phyloP scores from a whole-genome alignment of 306 rosid species.

The Quercus gilva region DNA sequence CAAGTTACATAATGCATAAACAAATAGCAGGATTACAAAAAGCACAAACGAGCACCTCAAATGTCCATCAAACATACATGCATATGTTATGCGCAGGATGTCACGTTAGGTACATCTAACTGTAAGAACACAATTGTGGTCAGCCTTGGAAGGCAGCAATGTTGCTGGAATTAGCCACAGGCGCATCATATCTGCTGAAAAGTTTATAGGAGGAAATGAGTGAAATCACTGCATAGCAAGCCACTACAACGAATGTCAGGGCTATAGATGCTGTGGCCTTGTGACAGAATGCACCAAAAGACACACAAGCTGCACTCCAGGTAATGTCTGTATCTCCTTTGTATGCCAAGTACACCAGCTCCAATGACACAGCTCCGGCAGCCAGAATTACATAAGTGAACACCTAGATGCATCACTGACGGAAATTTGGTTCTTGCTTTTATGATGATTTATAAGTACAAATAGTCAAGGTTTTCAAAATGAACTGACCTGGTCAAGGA shows the following conservation, averaged over 20 bases:
- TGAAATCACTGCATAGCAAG: constrained; percentile 59
- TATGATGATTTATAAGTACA: neutral
- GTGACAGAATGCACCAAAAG: constrained; percentile 61
- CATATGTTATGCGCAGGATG: neutral
- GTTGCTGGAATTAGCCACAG: constrained; percentile 30
- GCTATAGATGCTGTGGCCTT: constrained; percentile 55
- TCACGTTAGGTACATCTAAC: neutral
- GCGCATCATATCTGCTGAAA: constrained; percentile 66
- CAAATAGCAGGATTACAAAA: neutral
- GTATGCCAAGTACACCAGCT: constrained; percentile 68
- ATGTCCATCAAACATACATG: neutral
- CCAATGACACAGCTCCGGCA: constrained; percentile 70
- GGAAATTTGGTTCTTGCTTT: neutral
- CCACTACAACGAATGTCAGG: constrained; percentile 51
- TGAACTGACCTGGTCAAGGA: constrained; percentile 74
- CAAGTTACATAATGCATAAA: neutral
- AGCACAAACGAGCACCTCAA: neutral
- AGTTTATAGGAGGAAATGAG: constrained; percentile 79
- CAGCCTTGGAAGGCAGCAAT: constrained; percentile 44
- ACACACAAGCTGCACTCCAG: constrained; percentile 74
- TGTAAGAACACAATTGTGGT: neutral
- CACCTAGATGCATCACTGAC: constrained; percentile 28
- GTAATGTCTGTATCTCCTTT: constrained; percentile 52
- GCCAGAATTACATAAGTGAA: constrained; percentile 63
- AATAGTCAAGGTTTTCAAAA: neutral